Evolutionary conservation across 306 rosid species (phyloP).

Genomic region (Corylus avellana): DNA sequence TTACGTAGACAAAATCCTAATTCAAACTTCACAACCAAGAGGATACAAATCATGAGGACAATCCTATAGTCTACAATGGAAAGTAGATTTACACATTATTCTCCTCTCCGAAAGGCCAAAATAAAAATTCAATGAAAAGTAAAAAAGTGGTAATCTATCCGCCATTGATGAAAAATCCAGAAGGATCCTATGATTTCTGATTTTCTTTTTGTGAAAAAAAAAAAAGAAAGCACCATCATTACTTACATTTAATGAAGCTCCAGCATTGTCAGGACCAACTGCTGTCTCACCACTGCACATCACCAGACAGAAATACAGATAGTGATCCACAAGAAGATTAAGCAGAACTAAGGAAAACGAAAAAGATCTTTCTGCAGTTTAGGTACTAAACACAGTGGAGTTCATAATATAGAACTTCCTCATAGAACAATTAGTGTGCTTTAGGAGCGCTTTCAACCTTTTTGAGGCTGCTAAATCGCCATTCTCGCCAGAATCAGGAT

Average conservation of each 20-base stretch:
- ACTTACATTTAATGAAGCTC: conserved; percentile 49
- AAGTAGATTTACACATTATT: background rate
- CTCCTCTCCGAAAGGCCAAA: background rate
- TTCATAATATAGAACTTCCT: conserved; percentile 8
- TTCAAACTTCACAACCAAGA: background rate
- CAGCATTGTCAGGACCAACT: conserved; percentile 44
- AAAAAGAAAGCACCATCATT: background rate
- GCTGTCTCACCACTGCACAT: conserved; percentile 60
- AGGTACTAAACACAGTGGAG: background rate
- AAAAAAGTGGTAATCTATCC: background rate
- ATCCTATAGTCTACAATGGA: background rate
- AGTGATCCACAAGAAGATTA: conserved; percentile 20
- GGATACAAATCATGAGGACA: background rate
- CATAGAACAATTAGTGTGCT: conserved; percentile 12
- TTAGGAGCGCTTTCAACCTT: conserved; percentile 56
- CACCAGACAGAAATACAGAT: conserved; percentile 27
- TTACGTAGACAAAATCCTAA: background rate
- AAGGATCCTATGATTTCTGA: background rate
- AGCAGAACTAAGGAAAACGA: background rate
- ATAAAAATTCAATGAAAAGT: too few species aligned
- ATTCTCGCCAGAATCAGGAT: conserved; percentile 40
- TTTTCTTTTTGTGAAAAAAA: background rate
- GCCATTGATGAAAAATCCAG: background rate
- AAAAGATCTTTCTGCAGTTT: background rate
- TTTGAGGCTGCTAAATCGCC: conserved; percentile 46